Evolutionary conservation across 1,284 basidiomycete genomes (phyloP), one percentile per base, ranked within the genome.

Genomic region (Malassezia globosa): DNA sequence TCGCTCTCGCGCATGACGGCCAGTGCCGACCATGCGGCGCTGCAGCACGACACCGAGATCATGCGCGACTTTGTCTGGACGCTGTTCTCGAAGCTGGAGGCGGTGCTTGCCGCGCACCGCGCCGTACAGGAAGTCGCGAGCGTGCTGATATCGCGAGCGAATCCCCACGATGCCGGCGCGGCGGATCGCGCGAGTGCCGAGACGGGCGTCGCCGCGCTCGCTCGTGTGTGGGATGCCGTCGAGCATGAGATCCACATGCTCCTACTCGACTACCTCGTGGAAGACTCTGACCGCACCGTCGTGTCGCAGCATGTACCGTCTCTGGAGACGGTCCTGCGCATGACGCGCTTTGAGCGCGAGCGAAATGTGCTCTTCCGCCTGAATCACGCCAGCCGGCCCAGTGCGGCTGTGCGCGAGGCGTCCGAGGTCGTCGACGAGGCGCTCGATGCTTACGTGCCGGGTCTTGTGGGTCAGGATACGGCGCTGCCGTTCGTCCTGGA

Each of bases 1-100:
- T 46, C 60, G 55, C 49, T 60, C 33, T n/a, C 41, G 18, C 54
- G 63, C 26, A 53, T 60, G 37, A 50, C 54, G 13, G 55, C 62
- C 1, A 31, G 29, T 19, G 48, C 56, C 42, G 68, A 71, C 37
- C 53, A 52, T 0, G 57, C 55, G 16, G 60, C 60, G 26, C 52
- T 68, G 45, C 58, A 62, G 38, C 51, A 59, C 10, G 66, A 69
- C 26, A 54, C 55, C 22, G 68, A 71, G 48, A 66, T 62, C 41
- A 66, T 71, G 63, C 79, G 78, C 53, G 94, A 97, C 73, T 77
- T 99, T 29, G 96, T 97, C 73, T 97, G 92, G 90, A 96, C 94
- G 4, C 72, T 95, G 14, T 99, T 88, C 70, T 94, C 89, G 5
- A 99, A 99, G 73, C 73, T 99, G 44, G 84, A 90, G 63, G 94